Evolutionary conservation across 805 yeast genomes (phyloP).

Genomic region (Yarrowia divulgata): DNA sequence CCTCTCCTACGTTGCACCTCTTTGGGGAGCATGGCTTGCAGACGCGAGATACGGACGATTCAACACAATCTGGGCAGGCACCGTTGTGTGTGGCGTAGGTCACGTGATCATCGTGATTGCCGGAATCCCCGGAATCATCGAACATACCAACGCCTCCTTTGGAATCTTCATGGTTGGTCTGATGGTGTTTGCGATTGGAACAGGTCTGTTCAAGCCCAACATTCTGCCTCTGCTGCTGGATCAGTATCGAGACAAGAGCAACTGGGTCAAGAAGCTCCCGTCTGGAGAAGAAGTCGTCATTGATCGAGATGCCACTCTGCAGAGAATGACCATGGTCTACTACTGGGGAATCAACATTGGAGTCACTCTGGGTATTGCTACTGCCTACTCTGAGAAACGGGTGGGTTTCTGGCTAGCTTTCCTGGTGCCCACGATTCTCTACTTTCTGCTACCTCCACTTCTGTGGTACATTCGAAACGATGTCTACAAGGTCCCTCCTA

Average conservation of each 20-base stretch:
- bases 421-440: slow-evolving; percentile 60
- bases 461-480: slow-evolving; percentile 55
- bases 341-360: slow-evolving; percentile 66
- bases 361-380: slow-evolving; percentile 60
- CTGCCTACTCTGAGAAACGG: slow-evolving; percentile 59
- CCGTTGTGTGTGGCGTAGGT: slow-evolving; percentile 56
- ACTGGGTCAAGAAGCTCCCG: slow-evolving; percentile 59
- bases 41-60: slow-evolving; percentile 59
- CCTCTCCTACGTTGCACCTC: slow-evolving; percentile 36
- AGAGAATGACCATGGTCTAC: slow-evolving; percentile 55
- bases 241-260: slow-evolving; percentile 60
- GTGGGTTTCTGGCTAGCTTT: slow-evolving; percentile 65
- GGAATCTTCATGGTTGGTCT: slow-evolving; percentile 49
- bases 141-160: slow-evolving; percentile 46
- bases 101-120: slow-evolving; percentile 60
- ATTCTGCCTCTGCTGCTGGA: slow-evolving; percentile 52
- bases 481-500: slow-evolving; percentile 51
- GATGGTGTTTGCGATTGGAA: slow-evolving; percentile 48
- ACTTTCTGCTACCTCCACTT: slow-evolving; percentile 59
- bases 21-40: slow-evolving; percentile 61
- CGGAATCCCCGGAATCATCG: slow-evolving; percentile 53
- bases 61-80: slow-evolving; percentile 61
- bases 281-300: slow-evolving; percentile 64
- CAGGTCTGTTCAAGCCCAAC: slow-evolving; percentile 64
- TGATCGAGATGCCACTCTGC: slow-evolving; percentile 54